Evolutionary conservation across 441 rosid species (phyloP).

Genomic region (Aleurites moluccanus): DNA sequence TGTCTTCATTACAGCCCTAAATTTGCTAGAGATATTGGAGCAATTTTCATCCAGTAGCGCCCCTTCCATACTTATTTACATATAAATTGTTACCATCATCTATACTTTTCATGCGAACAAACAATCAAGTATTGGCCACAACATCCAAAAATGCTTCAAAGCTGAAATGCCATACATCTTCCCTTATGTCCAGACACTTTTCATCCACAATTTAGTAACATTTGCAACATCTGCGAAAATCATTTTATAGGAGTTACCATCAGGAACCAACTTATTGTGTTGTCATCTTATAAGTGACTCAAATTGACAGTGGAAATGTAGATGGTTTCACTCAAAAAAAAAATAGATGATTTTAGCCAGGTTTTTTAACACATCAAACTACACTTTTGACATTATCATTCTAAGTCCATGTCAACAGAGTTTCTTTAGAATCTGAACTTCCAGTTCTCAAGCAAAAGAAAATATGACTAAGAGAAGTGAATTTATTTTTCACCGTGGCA

Average conservation of each 20-base stretch:
- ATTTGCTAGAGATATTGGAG: not conserved
- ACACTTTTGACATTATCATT: not conserved
- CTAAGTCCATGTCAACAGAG: not conserved
- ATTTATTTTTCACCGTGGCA: not conserved
- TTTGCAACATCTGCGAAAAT: constrained; percentile 1
- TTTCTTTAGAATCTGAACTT: constrained; percentile 1
- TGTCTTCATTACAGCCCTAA: not conserved
- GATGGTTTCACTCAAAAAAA: no score
- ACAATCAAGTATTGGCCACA: no score
- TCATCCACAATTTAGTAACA: constrained; percentile 2
- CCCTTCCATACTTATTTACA: not conserved
- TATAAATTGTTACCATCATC: not conserved
- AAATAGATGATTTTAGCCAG: not conserved
- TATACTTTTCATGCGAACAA: not conserved
- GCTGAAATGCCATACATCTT: not conserved
- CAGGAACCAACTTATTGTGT: not conserved
- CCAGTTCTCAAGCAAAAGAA: not conserved
- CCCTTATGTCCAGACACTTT: not conserved
- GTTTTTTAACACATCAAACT: not conserved
- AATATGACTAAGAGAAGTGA: not conserved
- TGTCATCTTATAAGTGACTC: not conserved
- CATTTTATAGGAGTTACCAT: not conserved
- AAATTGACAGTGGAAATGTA: not conserved
- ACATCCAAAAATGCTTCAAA: not conserved
- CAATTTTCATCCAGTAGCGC: not conserved